Evolutionary conservation across 1,139 yeast species (phyloP).

Genomic region (Lodderomyces oxycetoniae): DNA sequence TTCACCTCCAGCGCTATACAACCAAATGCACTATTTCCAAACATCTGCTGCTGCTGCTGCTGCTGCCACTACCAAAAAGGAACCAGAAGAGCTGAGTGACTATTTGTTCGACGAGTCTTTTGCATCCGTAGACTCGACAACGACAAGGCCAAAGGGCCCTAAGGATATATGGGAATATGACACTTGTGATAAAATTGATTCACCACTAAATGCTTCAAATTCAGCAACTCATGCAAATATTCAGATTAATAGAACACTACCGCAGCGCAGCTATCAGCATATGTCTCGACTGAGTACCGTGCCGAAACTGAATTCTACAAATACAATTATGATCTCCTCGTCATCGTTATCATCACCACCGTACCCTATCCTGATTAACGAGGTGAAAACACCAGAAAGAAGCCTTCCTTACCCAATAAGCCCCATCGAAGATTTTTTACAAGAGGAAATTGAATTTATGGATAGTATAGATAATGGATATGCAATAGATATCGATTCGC

Average conservation of each 20-base stretch:
- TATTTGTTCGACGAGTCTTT: slow-evolving; percentile 15
- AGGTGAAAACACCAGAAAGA: not conserved
- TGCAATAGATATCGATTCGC: slow-evolving; percentile 8
- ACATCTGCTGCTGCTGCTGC: not conserved
- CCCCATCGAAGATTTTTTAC: slow-evolving; percentile 9
- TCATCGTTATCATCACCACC: slow-evolving; percentile 4
- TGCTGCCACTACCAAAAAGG: too few species aligned
- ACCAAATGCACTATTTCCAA: too few species aligned
- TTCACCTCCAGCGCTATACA: not conserved
- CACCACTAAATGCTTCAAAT: not conserved
- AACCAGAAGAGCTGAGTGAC: slow-evolving; percentile 10
- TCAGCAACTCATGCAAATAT: slow-evolving; percentile 4
- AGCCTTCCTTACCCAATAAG: slow-evolving; percentile 11
- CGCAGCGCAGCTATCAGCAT: slow-evolving; percentile 13
- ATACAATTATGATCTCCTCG: not conserved
- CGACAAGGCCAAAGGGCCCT: slow-evolving; percentile 44
- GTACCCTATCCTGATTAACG: slow-evolving; percentile 7
- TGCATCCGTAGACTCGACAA: slow-evolving; percentile 27
- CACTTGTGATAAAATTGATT: not conserved
- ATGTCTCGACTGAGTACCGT: slow-evolving; percentile 9
- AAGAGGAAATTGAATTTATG: slow-evolving; percentile 5
- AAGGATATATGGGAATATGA: slow-evolving; percentile 36
- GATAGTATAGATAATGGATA: slow-evolving; percentile 3
- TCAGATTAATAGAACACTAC: slow-evolving; percentile 6
- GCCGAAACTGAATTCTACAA: too few species aligned